Percentiles rank a stretch among this genome's conserved stretches.
Evolutionary conservation across 2,329 filamentous ascomycete species (phyloP).

Genomic region (Verticillium longisporum): DNA sequence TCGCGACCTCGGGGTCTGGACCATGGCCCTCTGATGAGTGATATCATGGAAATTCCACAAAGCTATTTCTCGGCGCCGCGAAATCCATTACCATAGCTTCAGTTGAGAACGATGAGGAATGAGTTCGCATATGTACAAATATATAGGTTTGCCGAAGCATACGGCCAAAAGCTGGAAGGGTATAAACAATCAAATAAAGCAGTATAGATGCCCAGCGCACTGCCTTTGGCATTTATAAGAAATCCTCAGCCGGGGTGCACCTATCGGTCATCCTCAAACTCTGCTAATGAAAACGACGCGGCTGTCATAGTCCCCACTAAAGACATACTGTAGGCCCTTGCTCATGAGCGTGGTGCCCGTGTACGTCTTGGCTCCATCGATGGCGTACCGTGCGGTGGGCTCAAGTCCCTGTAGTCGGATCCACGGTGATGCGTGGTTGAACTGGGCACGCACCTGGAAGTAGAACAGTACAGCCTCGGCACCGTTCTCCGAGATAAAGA

Average conservation of each 20-base stretch:
- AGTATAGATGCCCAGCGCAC: neutral
- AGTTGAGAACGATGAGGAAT: no score
- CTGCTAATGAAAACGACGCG: conserved; percentile 48
- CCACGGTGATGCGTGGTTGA: conserved; percentile 47
- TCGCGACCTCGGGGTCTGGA: no score
- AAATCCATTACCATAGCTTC: no score
- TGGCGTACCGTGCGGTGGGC: conserved; percentile 40
- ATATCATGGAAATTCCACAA: no score
- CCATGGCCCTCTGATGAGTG: no score
- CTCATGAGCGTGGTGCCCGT: conserved; percentile 58
- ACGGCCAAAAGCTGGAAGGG: neutral
- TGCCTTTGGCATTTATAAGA: neutral
- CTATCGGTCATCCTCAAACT: conserved; percentile 16
- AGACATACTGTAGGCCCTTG: conserved; percentile 46
- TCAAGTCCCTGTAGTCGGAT: conserved; percentile 52
- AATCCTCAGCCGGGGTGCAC: no score
- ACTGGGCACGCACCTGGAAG: conserved; percentile 48
- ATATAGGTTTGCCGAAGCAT: no score
- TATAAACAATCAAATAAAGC: neutral
- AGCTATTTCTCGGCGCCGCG: no score
- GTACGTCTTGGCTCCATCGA: conserved; percentile 40
- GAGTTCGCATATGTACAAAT: no score
- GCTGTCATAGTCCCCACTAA: conserved; percentile 49
- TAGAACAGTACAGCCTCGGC: conserved; percentile 47
- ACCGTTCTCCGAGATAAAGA: conserved; percentile 49